Base-by-base conservation (phyloP, 2,329 filamentous ascomycete species). In the Aspergillus fumigatus region DNA sequence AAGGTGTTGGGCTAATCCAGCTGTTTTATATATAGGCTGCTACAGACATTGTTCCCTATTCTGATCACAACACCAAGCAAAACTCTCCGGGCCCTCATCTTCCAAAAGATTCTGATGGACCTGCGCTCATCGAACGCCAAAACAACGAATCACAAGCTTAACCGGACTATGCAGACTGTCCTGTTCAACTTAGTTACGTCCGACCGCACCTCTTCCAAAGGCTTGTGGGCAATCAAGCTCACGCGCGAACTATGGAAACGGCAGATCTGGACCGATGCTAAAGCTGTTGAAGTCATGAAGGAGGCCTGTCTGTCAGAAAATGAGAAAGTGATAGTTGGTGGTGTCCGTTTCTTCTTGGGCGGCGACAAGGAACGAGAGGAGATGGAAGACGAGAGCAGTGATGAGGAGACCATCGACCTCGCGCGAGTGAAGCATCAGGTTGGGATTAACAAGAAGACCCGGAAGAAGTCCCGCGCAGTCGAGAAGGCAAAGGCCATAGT, bases 281-380 rank as follows among this genome's bases (percentile, higher is more conserved):
- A 92, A 72, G 87, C 93, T 0, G 94, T 97, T n/a, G 92, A 96
- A 68, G 90, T 97, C 62, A 97, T 99, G 92, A 96, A 96, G 76
- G 89, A 96, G 75, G 92, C 93, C 0, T 87, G 88, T 54, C 77
- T 99, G 55, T 86, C 90, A 3, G 88, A 96, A 52, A 96, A 97
- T 65, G 90, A 95, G 66, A 99, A 99, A 77, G 92, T 97, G 3
- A 85, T 94, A 26, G 80, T 89, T 5, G 90, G 92, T 17, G 92
- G 90, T 48, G 90, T 95, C 14, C 85, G 91, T 25, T 99, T 97
- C 80, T 99, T 99, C 79, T 81, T 99, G 0, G 94, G 94, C 25
- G 92, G 92, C 35, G 94, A 99, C 73, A 93, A 96, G 74, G 94
- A 97, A 75, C 85, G 92, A 63, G 94, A 99, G 72, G 93, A 97